phyloP scores from a whole-genome alignment of 805 yeast species.

The Hanseniaspora lindneri region DNA sequence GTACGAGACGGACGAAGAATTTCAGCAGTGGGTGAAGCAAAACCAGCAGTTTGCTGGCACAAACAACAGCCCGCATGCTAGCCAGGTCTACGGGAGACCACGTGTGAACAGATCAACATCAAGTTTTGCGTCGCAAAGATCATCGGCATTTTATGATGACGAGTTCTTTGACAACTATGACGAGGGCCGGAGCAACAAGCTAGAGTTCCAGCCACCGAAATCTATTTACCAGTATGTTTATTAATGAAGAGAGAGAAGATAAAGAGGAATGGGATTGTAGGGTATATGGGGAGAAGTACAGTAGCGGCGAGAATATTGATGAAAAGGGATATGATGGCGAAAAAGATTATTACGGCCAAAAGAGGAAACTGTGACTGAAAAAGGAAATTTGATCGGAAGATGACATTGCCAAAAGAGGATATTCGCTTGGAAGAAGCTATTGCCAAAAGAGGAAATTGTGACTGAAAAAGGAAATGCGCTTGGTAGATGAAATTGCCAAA shows the following conservation, averaged over 20 bases:
- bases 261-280: no score
- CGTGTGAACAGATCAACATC: slow-evolving; percentile 17
- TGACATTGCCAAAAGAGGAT: no score
- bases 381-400: no score
- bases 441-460: no score
- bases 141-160: slow-evolving; percentile 14
- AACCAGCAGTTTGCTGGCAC: slow-evolving; percentile 18
- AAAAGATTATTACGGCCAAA: no score
- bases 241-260: neutral
- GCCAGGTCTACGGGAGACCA: slow-evolving; percentile 18
- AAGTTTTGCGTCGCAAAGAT: slow-evolving; percentile 13
- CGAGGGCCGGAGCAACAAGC: neutral
- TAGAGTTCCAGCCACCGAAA: slow-evolving; percentile 12
- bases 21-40: slow-evolving; percentile 49
- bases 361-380: no score
- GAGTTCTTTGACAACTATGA: slow-evolving; percentile 14
- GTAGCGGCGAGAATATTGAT: no score
- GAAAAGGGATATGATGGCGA: no score
- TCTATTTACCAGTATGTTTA: slow-evolving; percentile 15
- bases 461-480: no score
- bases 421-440: no score
- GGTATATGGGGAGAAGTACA: no score
- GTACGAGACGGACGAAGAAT: slow-evolving; percentile 30
- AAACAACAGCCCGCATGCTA: neutral
- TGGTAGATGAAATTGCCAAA: no score